Evolutionary conservation across 2,329 filamentous ascomycete species (phyloP).

Genomic region (Phaeosphaeria sp.): DNA sequence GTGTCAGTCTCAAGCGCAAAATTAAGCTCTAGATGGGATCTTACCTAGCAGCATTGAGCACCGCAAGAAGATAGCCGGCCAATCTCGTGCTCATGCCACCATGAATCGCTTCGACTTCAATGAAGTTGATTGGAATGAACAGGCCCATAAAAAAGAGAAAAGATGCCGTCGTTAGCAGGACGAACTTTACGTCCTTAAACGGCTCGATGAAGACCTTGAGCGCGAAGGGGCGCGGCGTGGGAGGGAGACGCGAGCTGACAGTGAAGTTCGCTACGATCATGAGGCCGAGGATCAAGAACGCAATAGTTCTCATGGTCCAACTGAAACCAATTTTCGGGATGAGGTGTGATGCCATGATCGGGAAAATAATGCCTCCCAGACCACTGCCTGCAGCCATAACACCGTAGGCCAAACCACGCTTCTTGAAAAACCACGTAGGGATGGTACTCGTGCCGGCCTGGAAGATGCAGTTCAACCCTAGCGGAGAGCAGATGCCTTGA

Average conservation of each 20-base stretch:
- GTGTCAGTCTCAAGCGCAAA: conserved; percentile 44
- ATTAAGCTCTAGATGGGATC: not conserved
- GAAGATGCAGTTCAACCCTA: conserved; percentile 61
- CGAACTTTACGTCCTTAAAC: conserved; percentile 52
- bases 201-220: conserved; percentile 38
- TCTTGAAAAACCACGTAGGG: conserved; percentile 58
- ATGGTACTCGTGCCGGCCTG: conserved; percentile 56
- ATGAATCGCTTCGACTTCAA: conserved; percentile 54
- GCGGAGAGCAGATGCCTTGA: conserved; percentile 60
- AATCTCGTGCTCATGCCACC: conserved; percentile 57
- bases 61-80: conserved; percentile 60
- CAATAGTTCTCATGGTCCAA: conserved; percentile 64
- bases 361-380: conserved; percentile 64
- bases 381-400: conserved; percentile 58
- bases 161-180: conserved; percentile 55
- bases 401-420: conserved; percentile 56
- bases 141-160: conserved; percentile 67
- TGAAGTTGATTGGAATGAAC: conserved; percentile 61
- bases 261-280: conserved; percentile 61
- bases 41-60: conserved; percentile 61
- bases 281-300: conserved; percentile 67
- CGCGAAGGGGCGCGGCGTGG: conserved; percentile 42
- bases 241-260: conserved; percentile 58
- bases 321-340: conserved; percentile 62
- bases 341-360: conserved; percentile 65